Percentiles rank a stretch among this genome's conserved stretches.
Conservation (phyloP, 768 basidiomycete species). For the Chiua virens region DNA sequence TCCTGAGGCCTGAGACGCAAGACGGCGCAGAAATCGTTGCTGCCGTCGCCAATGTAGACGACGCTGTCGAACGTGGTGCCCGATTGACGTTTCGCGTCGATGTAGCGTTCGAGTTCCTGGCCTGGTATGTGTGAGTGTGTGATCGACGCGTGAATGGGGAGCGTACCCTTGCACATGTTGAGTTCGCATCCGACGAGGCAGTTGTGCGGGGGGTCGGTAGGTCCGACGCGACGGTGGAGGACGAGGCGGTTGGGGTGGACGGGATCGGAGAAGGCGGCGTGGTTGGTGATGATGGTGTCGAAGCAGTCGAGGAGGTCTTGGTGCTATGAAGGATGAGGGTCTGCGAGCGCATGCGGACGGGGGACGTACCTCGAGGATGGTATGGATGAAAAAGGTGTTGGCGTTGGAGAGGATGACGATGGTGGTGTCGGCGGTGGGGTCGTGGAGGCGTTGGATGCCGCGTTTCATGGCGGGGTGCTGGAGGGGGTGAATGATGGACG, state of each 20-base stretch:
- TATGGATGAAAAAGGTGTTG: conserved; percentile 87
- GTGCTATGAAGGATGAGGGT: conserved; percentile 43
- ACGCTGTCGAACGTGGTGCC: conserved; percentile 70
- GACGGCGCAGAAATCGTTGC: conserved; percentile 96
- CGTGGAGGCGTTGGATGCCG: conserved; percentile 77
- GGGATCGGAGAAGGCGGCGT: conserved; percentile 75
- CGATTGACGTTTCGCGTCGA: conserved; percentile 46
- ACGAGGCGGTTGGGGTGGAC: conserved; percentile 65
- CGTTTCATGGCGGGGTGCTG: conserved; percentile 98
- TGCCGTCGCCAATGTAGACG: conserved; percentile 91
- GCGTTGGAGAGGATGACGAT: conserved; percentile 94
- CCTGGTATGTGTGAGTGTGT: conserved; percentile 49
- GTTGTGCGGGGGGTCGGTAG: conserved; percentile 72
- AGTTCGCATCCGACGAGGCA: conserved; percentile 88
- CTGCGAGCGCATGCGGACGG: no score
- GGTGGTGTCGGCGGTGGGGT: conserved; percentile 54
- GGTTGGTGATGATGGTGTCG: conserved; percentile 88
- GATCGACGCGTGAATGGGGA: neutral
- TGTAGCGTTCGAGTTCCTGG: conserved; percentile 87
- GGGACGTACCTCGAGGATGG: conserved; percentile 72
- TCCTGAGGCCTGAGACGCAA: no score
- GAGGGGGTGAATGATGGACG: neutral
- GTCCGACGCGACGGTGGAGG: conserved; percentile 73
- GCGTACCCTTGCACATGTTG: conserved; percentile 96
- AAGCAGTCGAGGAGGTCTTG: conserved; percentile 75